Evolutionary conservation across 441 rosid genomes (phyloP).

Genomic region (Omphalea diandra): DNA sequence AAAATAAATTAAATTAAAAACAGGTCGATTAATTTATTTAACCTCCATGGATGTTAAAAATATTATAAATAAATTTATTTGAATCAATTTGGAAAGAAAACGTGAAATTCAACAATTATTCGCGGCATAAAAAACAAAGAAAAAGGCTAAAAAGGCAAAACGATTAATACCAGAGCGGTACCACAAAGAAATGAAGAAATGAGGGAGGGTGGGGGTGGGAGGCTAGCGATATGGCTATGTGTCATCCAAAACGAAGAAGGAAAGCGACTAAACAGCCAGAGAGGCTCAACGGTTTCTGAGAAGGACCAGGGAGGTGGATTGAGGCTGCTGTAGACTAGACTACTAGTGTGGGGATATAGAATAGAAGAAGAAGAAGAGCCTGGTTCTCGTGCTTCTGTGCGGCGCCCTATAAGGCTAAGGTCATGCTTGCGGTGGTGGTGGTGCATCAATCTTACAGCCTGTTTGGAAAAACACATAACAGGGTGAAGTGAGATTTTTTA

Average conservation of each 20-base stretch:
- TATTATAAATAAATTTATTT: too few relatives aligned
- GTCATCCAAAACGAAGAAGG: constrained; percentile 29
- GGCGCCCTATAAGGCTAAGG: too few relatives aligned
- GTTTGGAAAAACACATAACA: too few relatives aligned
- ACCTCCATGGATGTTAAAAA: too few relatives aligned
- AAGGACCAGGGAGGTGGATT: background rate
- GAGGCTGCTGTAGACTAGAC: constrained; percentile 16
- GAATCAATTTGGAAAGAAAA: too few relatives aligned
- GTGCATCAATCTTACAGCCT: too few relatives aligned
- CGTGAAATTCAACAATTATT: too few relatives aligned
- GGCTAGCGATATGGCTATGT: constrained; percentile 24
- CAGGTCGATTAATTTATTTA: too few relatives aligned
- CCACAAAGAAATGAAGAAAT: constrained; percentile 32
- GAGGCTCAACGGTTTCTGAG: constrained; percentile 42
- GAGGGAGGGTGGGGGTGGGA: background rate
- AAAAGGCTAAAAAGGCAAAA: background rate
- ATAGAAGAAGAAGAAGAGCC: background rate
- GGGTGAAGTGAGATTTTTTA: too few relatives aligned
- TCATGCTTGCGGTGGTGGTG: too few relatives aligned
- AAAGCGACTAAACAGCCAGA: constrained; percentile 39
- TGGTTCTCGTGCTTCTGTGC: too few relatives aligned
- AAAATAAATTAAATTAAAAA: too few relatives aligned
- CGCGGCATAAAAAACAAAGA: background rate
- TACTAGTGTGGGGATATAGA: constrained; percentile 25
- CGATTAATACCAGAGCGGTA: constrained; percentile 8